Conservation (phyloP, 495 filamentous ascomycete genomes). For the Talaromyces borbonicus region DNA sequence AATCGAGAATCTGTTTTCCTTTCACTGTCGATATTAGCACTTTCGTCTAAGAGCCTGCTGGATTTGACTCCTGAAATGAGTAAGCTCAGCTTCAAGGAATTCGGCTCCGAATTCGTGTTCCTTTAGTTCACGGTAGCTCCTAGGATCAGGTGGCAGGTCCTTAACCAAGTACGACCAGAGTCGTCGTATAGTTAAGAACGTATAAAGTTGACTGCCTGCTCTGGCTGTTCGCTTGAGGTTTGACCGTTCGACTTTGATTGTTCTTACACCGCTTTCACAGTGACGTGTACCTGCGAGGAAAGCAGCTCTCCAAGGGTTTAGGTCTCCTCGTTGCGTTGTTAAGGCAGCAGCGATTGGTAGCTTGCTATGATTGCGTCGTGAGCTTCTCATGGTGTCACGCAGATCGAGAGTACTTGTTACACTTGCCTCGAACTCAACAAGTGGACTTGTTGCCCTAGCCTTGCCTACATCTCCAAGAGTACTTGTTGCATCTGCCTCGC, state of each 20-base stretch:
- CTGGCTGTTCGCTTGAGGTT: background rate
- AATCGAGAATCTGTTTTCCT: slow-evolving; percentile 5
- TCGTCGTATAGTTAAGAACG: background rate
- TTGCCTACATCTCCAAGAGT: slow-evolving; percentile 1
- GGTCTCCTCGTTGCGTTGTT: slow-evolving; percentile 1
- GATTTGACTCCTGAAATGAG: slow-evolving; percentile 5
- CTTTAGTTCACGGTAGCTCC: background rate
- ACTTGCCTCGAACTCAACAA: background rate
- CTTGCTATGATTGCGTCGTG: slow-evolving; percentile 1
- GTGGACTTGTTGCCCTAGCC: background rate
- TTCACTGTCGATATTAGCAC: background rate
- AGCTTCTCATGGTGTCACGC: background rate
- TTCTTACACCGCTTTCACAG: background rate
- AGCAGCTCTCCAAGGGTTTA: slow-evolving; percentile 2
- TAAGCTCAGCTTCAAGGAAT: slow-evolving; percentile 3
- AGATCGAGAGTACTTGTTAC: background rate
- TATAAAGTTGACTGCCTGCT: background rate
- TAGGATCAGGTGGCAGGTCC: slow-evolving; percentile 1
- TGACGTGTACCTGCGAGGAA: slow-evolving; percentile 3
- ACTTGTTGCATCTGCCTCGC: background rate
- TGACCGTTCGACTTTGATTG: background rate
- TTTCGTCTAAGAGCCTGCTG: background rate
- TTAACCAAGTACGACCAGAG: background rate
- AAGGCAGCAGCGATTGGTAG: background rate
- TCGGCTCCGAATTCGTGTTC: background rate